Evolutionary conservation across 441 rosid genomes (phyloP), one percentile per base, ranked within the genome.

Genomic region (Omphalea diandra): DNA sequence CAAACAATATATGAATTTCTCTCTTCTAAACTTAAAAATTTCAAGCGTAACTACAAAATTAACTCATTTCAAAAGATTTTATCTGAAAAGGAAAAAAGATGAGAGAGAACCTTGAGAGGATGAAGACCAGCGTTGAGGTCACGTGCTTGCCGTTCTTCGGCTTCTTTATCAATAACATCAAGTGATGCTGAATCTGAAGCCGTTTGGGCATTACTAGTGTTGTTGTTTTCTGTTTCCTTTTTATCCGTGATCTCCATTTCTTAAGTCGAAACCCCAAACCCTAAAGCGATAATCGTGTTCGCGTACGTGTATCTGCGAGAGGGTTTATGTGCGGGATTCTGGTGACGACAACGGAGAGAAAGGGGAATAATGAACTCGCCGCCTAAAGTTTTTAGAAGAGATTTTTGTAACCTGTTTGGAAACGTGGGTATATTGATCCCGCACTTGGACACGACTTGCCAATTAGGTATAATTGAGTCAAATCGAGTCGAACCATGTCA

Each of bases 121-220:
- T 95, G 98, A 26, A 93, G 79, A 57, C 96, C 89, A 73, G 89
- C 91, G 69, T 95, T 90, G 74, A 89, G 93, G 24, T 90, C 98
- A 54, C 88, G 94, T 46, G 90, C 84, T 36, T 80, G 84, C 75
- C 96, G 94, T 76, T 94, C 93, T 75, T 94, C 91, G 65, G 81
- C 73, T 46, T 83, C 85, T 67, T 75, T 79, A 65, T 76, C 81
- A 53, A 49, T 65, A 10, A 15, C 69, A 68, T 76, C 81, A 17
- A 79, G 15, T 31, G 74, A 43, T 14, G 73, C 67, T 22, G 82
- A 29, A 66, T 56, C 82, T 17, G 47, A 65, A 9, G 47, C 33
- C 43, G 67, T 22, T 31, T 36, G 71, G 11, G 70, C 31, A 40
- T 29, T 70, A 26, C 33, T 67, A 27, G 71, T 80, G 69, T 73